These are phyloP conservation scores for Fusarium buharicum DNA, from an alignment of 2,329 filamentous ascomycete species.

Conservation along the genomic window DNA sequence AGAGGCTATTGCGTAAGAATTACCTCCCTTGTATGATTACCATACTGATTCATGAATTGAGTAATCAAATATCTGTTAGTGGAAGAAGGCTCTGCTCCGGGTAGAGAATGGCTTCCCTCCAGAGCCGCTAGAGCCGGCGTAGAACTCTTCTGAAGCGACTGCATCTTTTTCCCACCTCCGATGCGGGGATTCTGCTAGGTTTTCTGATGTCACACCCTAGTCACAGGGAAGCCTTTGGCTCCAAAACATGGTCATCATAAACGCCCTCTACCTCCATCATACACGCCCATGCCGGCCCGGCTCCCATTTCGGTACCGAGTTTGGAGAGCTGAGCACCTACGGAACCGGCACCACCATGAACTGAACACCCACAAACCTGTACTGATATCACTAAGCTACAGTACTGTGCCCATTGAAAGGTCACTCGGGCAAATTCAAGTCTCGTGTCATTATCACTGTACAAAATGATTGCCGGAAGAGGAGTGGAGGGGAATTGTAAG, in stretches of 20 bases:
- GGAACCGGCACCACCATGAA: conserved; percentile 23
- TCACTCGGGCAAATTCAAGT: conserved; percentile 27
- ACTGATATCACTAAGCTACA: conserved; percentile 15
- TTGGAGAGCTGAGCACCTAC: background rate
- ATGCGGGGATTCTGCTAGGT: too few relatives aligned
- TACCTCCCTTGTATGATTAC: background rate
- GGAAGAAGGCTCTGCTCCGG: background rate
- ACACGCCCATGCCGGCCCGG: conserved; percentile 35
- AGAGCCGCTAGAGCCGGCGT: too few relatives aligned
- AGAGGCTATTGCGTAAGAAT: background rate
- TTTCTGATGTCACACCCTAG: too few relatives aligned
- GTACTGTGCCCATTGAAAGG: conserved; percentile 4
- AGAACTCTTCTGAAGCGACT: too few relatives aligned
- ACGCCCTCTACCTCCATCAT: conserved; percentile 24
- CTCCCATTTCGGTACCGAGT: conserved; percentile 26
- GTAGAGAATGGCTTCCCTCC: too few relatives aligned
- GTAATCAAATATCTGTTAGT: too few relatives aligned
- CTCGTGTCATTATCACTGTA: conserved; percentile 25
- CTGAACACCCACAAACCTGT: conserved; percentile 12
- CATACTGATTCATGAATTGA: too few relatives aligned
- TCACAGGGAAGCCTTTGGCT: too few relatives aligned
- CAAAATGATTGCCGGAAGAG: conserved; percentile 29
- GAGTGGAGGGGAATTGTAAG: conserved; percentile 17
- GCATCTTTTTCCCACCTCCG: too few relatives aligned
- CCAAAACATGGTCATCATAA: conserved; percentile 9